Conservation (phyloP, 2,329 filamentous ascomycete genomes). For the Fusarium armeniacum region DNA sequence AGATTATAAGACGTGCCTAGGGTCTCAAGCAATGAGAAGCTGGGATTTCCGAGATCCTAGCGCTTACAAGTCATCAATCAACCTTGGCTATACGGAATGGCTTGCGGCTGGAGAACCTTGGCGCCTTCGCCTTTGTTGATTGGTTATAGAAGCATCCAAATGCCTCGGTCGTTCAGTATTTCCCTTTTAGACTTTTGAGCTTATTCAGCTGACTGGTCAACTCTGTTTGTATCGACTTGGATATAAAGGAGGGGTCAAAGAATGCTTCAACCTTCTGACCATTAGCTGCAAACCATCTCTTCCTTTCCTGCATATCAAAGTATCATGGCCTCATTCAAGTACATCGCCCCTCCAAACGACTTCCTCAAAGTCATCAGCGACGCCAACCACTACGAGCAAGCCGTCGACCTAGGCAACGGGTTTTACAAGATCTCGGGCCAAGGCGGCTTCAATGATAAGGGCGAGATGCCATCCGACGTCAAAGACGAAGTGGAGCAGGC, state of each 20-base stretch:
- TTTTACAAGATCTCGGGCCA: conserved; percentile 47
- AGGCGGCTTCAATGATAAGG: conserved; percentile 41
- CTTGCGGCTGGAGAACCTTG: conserved; percentile 3
- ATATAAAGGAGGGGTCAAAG: not conserved
- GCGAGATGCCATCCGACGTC: conserved; percentile 32
- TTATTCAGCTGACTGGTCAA: conserved; percentile 2
- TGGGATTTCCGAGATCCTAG: not conserved
- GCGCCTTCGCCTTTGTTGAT: not conserved
- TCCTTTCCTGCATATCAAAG: not conserved
- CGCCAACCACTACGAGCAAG: conserved; percentile 46
- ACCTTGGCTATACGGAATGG: not conserved
- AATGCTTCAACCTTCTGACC: not conserved
- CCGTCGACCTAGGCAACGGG: conserved; percentile 43
- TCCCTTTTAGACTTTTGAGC: not conserved
- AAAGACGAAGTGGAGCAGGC: conserved; percentile 37
- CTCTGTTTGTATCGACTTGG: not conserved
- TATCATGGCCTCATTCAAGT: conserved; percentile 23
- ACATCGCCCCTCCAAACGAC: conserved; percentile 15
- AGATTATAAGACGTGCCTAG: not conserved
- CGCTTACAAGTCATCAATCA: not conserved
- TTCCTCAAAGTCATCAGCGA: conserved; percentile 18
- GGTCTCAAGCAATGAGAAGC: not conserved
- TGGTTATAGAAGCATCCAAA: not conserved
- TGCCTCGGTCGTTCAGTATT: not conserved
- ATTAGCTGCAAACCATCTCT: not conserved